phyloP scores from a whole-genome alignment of 1,139 yeast genomes.

The Hemisphaericaspora xylofermentans region DNA sequence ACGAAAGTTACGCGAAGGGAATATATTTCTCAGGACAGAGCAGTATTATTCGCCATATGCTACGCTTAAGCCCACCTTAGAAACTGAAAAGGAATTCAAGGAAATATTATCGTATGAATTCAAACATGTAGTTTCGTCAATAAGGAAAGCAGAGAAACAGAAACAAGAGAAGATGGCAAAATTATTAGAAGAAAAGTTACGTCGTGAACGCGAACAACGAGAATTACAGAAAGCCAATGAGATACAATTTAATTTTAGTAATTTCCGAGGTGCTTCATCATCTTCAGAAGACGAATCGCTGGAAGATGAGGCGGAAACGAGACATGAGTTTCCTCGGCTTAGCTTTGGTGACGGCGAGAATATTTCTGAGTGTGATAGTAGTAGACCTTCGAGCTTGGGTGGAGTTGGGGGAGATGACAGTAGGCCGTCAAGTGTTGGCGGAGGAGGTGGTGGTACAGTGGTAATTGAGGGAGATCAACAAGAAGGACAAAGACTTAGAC shows the following conservation, averaged over 20 bases:
- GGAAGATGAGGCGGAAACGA: slow-evolving; percentile 19
- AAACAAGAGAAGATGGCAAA: slow-evolving; percentile 23
- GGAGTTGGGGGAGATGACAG: neutral
- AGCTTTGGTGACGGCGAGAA: slow-evolving; percentile 13
- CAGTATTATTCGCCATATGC: slow-evolving; percentile 42
- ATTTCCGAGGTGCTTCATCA: slow-evolving; percentile 16
- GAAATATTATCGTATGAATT: slow-evolving; percentile 34
- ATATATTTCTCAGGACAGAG: slow-evolving; percentile 49
- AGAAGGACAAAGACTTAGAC: neutral
- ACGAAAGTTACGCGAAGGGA: slow-evolving; percentile 24
- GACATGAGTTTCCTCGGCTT: slow-evolving; percentile 14
- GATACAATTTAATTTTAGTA: slow-evolving; percentile 32
- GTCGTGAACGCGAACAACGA: slow-evolving; percentile 20
- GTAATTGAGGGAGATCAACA: slow-evolving; percentile 9
- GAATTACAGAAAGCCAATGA: slow-evolving; percentile 21
- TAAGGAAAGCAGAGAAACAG: slow-evolving; percentile 34
- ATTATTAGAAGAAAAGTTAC: slow-evolving; percentile 22
- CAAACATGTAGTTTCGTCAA: slow-evolving; percentile 32
- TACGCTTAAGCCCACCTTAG: slow-evolving; percentile 22
- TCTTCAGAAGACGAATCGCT: slow-evolving; percentile 12
- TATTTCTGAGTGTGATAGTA: slow-evolving; percentile 1
- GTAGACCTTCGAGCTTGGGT: neutral
- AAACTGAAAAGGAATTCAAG: slow-evolving; percentile 25
- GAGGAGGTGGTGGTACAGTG: neutral
- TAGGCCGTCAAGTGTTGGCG: slow-evolving; percentile 1